A percentile compares a stretch with the other conserved stretches of the same genome.
Conservation (phyloP, 1,139 yeast species). For the Saccharomycopsis hybrid region DNA sequence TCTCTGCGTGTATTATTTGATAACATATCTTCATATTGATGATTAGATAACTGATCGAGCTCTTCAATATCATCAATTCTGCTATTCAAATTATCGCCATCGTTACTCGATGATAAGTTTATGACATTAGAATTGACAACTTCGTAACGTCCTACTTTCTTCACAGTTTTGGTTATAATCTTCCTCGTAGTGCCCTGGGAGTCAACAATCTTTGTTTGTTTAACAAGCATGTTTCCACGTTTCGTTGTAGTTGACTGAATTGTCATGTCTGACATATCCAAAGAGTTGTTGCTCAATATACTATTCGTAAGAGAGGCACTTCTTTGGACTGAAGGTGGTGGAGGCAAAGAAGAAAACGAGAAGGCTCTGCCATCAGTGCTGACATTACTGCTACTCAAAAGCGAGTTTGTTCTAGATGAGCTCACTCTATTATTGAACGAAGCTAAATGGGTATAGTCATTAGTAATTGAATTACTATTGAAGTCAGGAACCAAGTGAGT, state of each 20-base stretch:
- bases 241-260: constrained; percentile 15
- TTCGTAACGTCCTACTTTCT: constrained; percentile 26
- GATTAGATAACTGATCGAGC: no score
- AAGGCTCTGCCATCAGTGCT: constrained; percentile 13
- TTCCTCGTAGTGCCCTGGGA: constrained; percentile 27
- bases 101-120: constrained; percentile 10
- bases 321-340: constrained; percentile 1
- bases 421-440: not conserved
- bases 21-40: no score
- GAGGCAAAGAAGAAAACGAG: constrained; percentile 15
- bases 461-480: not conserved
- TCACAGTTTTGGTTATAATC: constrained; percentile 28
- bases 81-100: no score
- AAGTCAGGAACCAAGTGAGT: not conserved
- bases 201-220: constrained; percentile 26
- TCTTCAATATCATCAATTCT: no score
- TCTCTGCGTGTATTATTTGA: no score
- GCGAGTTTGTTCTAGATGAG: constrained; percentile 9
- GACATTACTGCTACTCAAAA: not conserved
- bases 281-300: constrained; percentile 11
- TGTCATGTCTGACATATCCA: constrained; percentile 12
- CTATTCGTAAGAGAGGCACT: constrained; percentile 14
- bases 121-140: constrained; percentile 23
- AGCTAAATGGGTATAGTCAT: no score
- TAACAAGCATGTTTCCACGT: constrained; percentile 14